Evolutionary conservation across 176 grass and related monocot species (phyloP).

Genomic region (Cenchrus purpureus): DNA sequence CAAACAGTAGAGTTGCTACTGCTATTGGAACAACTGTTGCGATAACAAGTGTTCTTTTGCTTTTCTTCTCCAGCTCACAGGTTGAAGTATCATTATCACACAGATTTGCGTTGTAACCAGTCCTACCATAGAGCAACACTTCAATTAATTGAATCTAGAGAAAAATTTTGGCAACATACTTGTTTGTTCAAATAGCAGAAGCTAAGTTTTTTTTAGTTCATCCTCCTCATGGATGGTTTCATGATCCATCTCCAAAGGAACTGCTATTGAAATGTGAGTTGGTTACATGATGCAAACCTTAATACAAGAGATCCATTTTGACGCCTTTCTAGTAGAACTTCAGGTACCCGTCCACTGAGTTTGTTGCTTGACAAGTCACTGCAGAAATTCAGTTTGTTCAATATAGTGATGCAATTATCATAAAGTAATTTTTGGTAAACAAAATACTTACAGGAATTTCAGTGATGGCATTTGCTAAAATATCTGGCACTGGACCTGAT

Average conservation of each 20-base stretch:
- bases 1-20: conserved; percentile 31
- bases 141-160: neutral
- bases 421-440: conserved; percentile 5
- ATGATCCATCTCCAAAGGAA: neutral
- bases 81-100: conserved; percentile 29
- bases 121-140: conserved; percentile 35
- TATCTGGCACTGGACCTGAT: conserved; percentile 67
- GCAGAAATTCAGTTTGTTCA: neutral
- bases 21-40: conserved; percentile 29
- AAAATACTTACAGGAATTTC: conserved; percentile 59
- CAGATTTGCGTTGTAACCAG: conserved; percentile 39
- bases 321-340: conserved; percentile 40
- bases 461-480: conserved; percentile 65
- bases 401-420: neutral
- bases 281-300: conserved; percentile 50
- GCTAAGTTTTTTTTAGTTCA: neutral
- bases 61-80: conserved; percentile 17
- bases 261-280: neutral
- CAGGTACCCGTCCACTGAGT: conserved; percentile 54
- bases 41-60: conserved; percentile 43
- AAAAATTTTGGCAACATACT: too few species aligned
- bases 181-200: too few species aligned
- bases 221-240: neutral
- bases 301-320: conserved; percentile 50
- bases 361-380: conserved; percentile 79